Evolutionary conservation across 176 grass and related monocot species (phyloP), one percentile per base, ranked within the genome.

Genomic region (Pontederia paniculata): DNA sequence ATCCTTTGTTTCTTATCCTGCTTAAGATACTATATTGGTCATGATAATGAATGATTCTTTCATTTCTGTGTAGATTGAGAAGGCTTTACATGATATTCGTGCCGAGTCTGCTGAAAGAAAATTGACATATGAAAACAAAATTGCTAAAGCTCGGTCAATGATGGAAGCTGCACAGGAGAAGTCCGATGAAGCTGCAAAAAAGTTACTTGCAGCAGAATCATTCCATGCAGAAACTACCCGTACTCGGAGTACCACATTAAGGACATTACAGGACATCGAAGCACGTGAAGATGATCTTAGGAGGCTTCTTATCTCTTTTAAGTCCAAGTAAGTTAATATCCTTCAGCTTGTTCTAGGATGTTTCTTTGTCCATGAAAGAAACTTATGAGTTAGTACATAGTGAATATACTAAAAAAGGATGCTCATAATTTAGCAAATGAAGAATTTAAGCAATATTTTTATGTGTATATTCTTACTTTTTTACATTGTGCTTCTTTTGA

Each of bases 71-170:
- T 74, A 98, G 93, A 85, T 98, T 67, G 93, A 98, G 74, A 98
- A 80, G 14, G 83, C 93, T 66, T 50, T 91, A 58, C 83, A 88
- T 53, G 80, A 91, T 67, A 88, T 81, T 52, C 75, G 75, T 57
- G 77, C 23, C 0, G 93, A 98, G 77, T 67, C 66, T 45, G 93
- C 93, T 64, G 93, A 98, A 73, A 50, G 69, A 81, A 98, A 88
- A 63, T 44, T 91, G 60, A 71, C 86, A 43, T 98, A 80, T 60
- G 93, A 91, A 69, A 51, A 54, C 28, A 98, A 91, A 71, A 37
- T 73, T 21, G 72, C 21, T 12, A 86, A 98, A 74, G 77, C 63
- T 8, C 77, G 49, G 57, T 12, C 69, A 69, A 76, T 80, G 83
- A 78, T 76, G 44, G 66, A 84, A 11, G n/a, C 10, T n/a, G 86